Conservation (phyloP, 73 alveolate species). For the Tetrahymena elliotti region DNA sequence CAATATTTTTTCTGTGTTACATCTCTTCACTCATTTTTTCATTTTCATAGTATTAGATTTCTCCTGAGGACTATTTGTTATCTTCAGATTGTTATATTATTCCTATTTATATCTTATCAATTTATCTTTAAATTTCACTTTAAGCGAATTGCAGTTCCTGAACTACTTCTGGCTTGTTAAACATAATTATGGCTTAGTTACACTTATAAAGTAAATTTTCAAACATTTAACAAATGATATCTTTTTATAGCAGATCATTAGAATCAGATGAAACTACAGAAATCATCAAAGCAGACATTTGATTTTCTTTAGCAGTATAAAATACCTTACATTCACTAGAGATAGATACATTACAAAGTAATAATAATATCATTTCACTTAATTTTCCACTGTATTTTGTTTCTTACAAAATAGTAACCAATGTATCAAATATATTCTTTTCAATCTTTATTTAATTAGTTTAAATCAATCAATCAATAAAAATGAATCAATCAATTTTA, state of each 20-base stretch:
- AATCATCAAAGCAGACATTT: not conserved
- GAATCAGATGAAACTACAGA: not conserved
- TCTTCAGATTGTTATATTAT: not conserved
- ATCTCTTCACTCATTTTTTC: not conserved
- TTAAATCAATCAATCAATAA: not conserved
- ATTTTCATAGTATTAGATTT: not conserved
- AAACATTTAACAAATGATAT: not conserved
- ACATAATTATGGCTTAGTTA: not conserved
- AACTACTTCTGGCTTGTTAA: not conserved
- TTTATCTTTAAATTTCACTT: not conserved
- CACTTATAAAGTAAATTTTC: not conserved
- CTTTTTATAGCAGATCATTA: not conserved
- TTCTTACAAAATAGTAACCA: not conserved
- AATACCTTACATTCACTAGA: not conserved
- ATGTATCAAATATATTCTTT: not conserved
- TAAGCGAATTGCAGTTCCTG: not conserved
- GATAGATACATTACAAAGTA: not conserved
- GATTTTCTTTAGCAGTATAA: not conserved
- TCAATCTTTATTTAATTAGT: not conserved
- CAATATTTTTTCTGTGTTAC: not conserved
- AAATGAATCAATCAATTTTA: not conserved
- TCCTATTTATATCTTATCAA: not conserved
- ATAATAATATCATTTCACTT: not conserved
- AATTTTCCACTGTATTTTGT: not conserved
- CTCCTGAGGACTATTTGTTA: not conserved